These are phyloP conservation scores for Triangularia setosa DNA, from an alignment of 2,329 filamentous ascomycete genomes.

Conservation along the genomic window DNA sequence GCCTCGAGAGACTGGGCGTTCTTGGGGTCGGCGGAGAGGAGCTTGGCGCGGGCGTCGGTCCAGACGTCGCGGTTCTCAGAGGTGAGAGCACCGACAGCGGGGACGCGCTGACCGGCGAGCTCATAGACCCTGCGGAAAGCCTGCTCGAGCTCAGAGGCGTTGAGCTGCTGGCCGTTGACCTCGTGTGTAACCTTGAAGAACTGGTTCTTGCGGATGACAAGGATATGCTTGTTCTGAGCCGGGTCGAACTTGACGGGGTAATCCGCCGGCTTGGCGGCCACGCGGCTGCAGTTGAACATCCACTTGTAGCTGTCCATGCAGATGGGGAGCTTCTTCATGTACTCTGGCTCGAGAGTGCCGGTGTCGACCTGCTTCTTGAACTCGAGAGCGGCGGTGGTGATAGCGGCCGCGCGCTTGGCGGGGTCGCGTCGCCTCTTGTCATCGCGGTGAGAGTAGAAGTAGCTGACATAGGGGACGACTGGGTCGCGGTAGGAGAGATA, in stretches of 20 bases:
- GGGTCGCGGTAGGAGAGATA: constrained; percentile 94
- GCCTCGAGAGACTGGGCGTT: constrained; percentile 75
- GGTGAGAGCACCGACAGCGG: constrained; percentile 79
- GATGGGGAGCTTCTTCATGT: constrained; percentile 96
- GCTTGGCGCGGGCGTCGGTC: constrained; percentile 74
- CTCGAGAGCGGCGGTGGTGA: constrained; percentile 78
- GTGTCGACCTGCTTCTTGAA: constrained; percentile 91
- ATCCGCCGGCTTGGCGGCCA: constrained; percentile 78
- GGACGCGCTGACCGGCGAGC: constrained; percentile 61
- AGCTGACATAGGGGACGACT: constrained; percentile 95
- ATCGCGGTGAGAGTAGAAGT: constrained; percentile 98
- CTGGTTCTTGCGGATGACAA: constrained; percentile 91
- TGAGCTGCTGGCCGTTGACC: constrained; percentile 78
- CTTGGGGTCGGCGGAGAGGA: constrained; percentile 70
- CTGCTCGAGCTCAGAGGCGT: constrained; percentile 80
- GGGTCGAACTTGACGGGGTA: constrained; percentile 75
- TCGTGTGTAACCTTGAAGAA: constrained; percentile 91
- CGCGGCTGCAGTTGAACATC: constrained; percentile 95
- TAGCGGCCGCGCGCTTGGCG: constrained; percentile 86
- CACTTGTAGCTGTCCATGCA: constrained; percentile 98
- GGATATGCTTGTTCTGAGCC: constrained; percentile 76
- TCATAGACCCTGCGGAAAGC: constrained; percentile 86
- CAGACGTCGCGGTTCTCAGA: constrained; percentile 91
- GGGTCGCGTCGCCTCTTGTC: constrained; percentile 84
- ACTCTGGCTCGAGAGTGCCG: constrained; percentile 86